These are phyloP conservation scores for Venustampulla echinocandica DNA, from an alignment of 495 filamentous ascomycete species.

Conservation along the genomic window DNA sequence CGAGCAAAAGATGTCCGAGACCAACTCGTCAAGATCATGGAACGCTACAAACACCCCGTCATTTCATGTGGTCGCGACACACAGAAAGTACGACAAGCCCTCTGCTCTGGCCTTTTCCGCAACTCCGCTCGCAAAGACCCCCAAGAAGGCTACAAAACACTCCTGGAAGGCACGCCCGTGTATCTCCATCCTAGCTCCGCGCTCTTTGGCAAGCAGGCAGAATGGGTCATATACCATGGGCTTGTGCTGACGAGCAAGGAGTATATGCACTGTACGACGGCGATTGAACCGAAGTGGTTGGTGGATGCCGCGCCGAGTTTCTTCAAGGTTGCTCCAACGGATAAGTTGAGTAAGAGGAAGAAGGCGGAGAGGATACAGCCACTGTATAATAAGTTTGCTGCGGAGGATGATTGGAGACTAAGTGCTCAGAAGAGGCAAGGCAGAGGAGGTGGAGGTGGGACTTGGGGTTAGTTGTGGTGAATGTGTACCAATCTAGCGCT, in stretches of 20 bases:
- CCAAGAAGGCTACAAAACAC: slow-evolving; percentile 90
- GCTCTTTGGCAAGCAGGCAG: slow-evolving; percentile 88
- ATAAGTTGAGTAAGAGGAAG: slow-evolving; percentile 81
- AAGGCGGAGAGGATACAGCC: slow-evolving; percentile 92
- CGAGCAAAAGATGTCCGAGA: slow-evolving; percentile 87
- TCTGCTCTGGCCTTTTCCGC: slow-evolving; percentile 92
- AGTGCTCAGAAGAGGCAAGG: slow-evolving; percentile 82
- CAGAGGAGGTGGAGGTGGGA: slow-evolving; percentile 78
- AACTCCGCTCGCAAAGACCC: slow-evolving; percentile 94
- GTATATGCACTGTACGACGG: slow-evolving; percentile 91
- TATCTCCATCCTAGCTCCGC: slow-evolving; percentile 88
- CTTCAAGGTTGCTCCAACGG: slow-evolving; percentile 93
- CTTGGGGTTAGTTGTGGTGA: slow-evolving; percentile 93
- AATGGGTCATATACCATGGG: slow-evolving; percentile 89
- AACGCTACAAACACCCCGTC: slow-evolving; percentile 72
- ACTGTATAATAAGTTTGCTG: slow-evolving; percentile 80
- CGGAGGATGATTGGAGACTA: slow-evolving; percentile 89
- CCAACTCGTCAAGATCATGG: slow-evolving; percentile 89
- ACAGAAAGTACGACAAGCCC: slow-evolving; percentile 76
- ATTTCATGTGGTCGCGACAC: slow-evolving; percentile 81
- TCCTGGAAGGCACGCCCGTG: slow-evolving; percentile 90
- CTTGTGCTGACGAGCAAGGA: slow-evolving; percentile 90
- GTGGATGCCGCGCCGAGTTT: slow-evolving; percentile 94
- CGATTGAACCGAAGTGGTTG: slow-evolving; percentile 85
- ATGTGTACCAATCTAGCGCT: no score